These are phyloP conservation scores for Ricinus communis DNA, from an alignment of 345 rosid species.

Conservation along the genomic window DNA sequence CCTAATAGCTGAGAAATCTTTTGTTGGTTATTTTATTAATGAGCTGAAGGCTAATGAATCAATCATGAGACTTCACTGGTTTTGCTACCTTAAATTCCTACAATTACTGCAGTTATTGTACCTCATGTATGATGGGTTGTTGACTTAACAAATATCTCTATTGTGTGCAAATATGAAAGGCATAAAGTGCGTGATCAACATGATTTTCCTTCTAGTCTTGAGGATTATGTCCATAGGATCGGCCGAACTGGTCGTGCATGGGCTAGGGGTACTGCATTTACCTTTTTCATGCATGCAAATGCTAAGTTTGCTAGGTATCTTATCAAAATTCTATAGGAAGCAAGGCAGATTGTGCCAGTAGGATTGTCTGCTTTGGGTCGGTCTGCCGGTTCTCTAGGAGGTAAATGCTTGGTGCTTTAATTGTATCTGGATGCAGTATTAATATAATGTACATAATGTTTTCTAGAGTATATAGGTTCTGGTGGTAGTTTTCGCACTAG, in stretches of 20 bases:
- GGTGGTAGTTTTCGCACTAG: conserved; percentile 72
- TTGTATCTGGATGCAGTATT: too few species aligned
- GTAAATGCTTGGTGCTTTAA: conserved; percentile 32
- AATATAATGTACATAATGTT: too few species aligned
- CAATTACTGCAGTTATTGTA: neutral
- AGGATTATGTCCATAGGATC: conserved; percentile 95
- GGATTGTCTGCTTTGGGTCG: conserved; percentile 60
- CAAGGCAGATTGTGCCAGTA: conserved; percentile 75
- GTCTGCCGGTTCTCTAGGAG: conserved; percentile 51
- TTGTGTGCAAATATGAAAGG: conserved; percentile 89
- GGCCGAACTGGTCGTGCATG: conserved; percentile 99
- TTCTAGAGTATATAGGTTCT: conserved; percentile 37
- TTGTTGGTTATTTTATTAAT: too few species aligned
- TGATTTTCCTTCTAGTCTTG: conserved; percentile 88
- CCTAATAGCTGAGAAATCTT: too few species aligned
- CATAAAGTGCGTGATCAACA: conserved; percentile 95
- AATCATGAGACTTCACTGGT: too few species aligned
- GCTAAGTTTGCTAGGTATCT: conserved; percentile 85
- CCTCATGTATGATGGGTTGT: neutral
- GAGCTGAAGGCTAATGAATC: too few species aligned
- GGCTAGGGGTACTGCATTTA: conserved; percentile 85
- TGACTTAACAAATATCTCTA: conserved; percentile 19
- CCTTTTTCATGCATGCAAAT: conserved; percentile 81
- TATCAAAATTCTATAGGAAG: conserved; percentile 85
- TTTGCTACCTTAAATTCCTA: neutral